Base-by-base conservation (phyloP, 2,329 filamentous ascomycete species). In the Ophiostoma fasciatum region DNA sequence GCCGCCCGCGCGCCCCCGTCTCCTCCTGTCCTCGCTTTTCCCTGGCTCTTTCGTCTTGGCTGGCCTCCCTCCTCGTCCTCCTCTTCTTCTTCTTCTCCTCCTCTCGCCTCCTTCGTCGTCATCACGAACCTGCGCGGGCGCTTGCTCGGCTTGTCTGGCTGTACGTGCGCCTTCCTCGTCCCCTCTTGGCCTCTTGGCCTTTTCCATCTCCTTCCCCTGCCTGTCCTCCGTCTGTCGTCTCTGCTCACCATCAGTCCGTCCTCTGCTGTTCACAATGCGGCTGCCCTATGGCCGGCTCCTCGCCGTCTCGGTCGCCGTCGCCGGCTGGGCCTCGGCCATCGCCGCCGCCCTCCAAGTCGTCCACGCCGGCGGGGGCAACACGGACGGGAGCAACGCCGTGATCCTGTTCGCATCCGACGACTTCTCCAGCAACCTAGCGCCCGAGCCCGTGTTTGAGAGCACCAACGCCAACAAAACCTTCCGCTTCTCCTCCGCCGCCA, bases 291-390 rank as follows among this genome's bases (percentile, higher is more conserved):
- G 30, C 27, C 26, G 30, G 23, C 25, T 19, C 15, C n/a, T 37
- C 23, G 29, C 23, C 35, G 12, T 17, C 18, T 22, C 30, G 3
- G n/a, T 37, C n/a, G n/a, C n/a, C n/a, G n/a, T n/a, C n/a, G n/a
- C n/a, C n/a, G n/a, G n/a, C n/a, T n/a, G n/a, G 23, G 17, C 35
- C 17, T 20, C 22, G 35, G 35, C 35, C 33, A 23, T 28, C 20
- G 19, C 27, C 33, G 33, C 27, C 26, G 26, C 20, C n/a, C n/a
- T n/a, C n/a, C n/a, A n/a, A n/a, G n/a, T n/a, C n/a, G n/a, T n/a
- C n/a, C n/a, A n/a, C n/a, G n/a, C n/a, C n/a, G n/a, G n/a, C n/a
- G n/a, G n/a, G n/a, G n/a, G 14, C 21, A 20, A 14, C 18, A 15
- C 11, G 23, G 12, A 9, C 11, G 28, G 12, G 22, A 28, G n/a